phyloP scores from a whole-genome alignment of 208 protist genomes.

The Crithidia mellificae region DNA sequence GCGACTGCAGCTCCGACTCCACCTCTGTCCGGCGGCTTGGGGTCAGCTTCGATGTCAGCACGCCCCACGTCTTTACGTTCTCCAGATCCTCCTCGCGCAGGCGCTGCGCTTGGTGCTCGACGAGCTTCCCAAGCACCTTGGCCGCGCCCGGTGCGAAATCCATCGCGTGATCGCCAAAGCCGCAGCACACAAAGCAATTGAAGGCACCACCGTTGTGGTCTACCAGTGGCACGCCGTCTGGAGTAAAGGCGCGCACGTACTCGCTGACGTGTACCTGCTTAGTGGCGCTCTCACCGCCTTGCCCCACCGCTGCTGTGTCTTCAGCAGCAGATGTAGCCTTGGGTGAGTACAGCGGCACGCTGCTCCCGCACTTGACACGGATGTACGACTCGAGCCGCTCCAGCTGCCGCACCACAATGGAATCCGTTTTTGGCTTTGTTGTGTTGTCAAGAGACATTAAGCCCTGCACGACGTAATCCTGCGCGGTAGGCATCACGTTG shows the following conservation, averaged over 20 bases:
- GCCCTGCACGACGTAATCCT: slow-evolving; percentile 41
- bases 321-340: background rate
- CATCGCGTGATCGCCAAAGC: slow-evolving; percentile 81
- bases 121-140: slow-evolving; percentile 72
- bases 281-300: slow-evolving; percentile 14
- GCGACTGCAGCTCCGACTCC: slow-evolving; percentile 53
- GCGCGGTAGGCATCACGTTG: slow-evolving; percentile 17
- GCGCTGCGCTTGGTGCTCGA: slow-evolving; percentile 58
- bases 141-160: slow-evolving; percentile 81
- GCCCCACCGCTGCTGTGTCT: background rate
- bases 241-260: slow-evolving; percentile 78
- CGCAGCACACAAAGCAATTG: slow-evolving; percentile 86
- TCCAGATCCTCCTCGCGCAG: slow-evolving; percentile 56
- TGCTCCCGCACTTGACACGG: slow-evolving; percentile 44
- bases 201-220: slow-evolving; percentile 69
- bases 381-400: slow-evolving; percentile 62
- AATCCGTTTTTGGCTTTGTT: slow-evolving; percentile 9
- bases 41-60: slow-evolving; percentile 38
- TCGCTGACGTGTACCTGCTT: slow-evolving; percentile 27
- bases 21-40: slow-evolving; percentile 36
- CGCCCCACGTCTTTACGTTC: slow-evolving; percentile 28
- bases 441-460: slow-evolving; percentile 66
- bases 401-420: slow-evolving; percentile 29
- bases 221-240: slow-evolving; percentile 81
- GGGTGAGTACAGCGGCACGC: slow-evolving; percentile 33